These are phyloP conservation scores for Hyphopichia homilentoma DNA, from an alignment of 805 yeast genomes.

Conservation along the genomic window DNA sequence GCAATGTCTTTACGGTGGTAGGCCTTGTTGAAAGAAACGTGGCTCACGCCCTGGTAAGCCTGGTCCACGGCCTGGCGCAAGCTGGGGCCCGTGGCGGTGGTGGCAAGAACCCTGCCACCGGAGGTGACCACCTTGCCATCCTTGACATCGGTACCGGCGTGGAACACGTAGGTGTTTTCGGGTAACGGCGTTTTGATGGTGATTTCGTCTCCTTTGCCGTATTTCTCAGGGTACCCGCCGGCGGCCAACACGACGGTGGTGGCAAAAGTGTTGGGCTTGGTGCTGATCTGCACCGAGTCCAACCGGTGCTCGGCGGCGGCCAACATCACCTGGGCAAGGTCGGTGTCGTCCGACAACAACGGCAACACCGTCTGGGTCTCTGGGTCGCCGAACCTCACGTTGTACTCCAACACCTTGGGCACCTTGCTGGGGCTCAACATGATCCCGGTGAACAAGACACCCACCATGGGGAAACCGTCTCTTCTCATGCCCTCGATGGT, in stretches of 20 bases:
- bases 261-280: slow-evolving; percentile 58
- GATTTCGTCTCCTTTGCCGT: slow-evolving; percentile 83
- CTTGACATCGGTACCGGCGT: slow-evolving; percentile 81
- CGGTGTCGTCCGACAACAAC: slow-evolving; percentile 76
- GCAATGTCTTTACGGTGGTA: slow-evolving; percentile 94
- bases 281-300: slow-evolving; percentile 66
- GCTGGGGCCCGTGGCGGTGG: slow-evolving; percentile 78
- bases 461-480: slow-evolving; percentile 94
- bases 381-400: slow-evolving; percentile 98
- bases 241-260: slow-evolving; percentile 96
- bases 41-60: slow-evolving; percentile 82
- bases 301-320: slow-evolving; percentile 94
- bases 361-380: slow-evolving; percentile 97
- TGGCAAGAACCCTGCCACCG: slow-evolving; percentile 97
- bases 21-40: slow-evolving; percentile 67
- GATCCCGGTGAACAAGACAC: slow-evolving; percentile 92
- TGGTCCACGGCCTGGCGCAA: slow-evolving; percentile 76
- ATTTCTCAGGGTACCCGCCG: slow-evolving; percentile 92
- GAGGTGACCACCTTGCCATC: slow-evolving; percentile 69
- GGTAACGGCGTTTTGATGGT: slow-evolving; percentile 48
- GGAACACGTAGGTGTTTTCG: slow-evolving; percentile 73
- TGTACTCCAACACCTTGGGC: slow-evolving; percentile 94
- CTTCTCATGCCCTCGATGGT: slow-evolving; percentile 94
- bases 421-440: slow-evolving; percentile 78
- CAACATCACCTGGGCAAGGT: slow-evolving; percentile 84